These are phyloP conservation scores for Paecilomyces dactylethromorphus DNA, from an alignment of 2,329 filamentous ascomycete genomes.

Conservation along the genomic window DNA sequence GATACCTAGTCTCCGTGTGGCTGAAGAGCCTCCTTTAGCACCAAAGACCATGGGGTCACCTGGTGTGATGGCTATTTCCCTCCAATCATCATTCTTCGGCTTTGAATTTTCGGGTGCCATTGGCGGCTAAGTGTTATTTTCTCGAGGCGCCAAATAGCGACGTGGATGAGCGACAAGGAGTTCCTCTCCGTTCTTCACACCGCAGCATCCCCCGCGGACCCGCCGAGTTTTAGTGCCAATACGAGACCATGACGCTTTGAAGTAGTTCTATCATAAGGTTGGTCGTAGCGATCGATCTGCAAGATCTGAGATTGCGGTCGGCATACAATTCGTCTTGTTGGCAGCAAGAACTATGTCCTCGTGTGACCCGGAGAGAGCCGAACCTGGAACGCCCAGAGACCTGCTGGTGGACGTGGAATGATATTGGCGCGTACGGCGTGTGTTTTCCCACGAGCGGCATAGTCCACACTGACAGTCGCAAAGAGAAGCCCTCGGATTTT, in stretches of 20 bases:
- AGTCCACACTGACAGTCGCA: background rate
- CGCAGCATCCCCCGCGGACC: background rate
- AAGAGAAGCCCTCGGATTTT: background rate
- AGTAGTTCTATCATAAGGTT: background rate
- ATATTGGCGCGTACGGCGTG: background rate
- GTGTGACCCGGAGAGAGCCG: background rate
- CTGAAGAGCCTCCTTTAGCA: background rate
- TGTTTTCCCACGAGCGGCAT: background rate
- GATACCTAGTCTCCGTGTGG: background rate
- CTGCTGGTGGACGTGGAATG: background rate
- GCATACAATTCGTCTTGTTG: background rate
- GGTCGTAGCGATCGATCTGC: background rate
- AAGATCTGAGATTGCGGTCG: background rate
- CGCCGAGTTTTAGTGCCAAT: background rate
- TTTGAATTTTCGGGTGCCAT: conserved; percentile 10
- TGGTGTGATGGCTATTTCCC: background rate
- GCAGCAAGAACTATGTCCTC: background rate
- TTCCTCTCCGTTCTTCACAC: background rate
- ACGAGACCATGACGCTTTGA: background rate
- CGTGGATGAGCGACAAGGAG: background rate
- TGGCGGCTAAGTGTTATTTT: conserved; percentile 14
- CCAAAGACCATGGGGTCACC: background rate
- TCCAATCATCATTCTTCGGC: background rate
- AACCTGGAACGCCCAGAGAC: background rate
- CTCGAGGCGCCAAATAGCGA: conserved; percentile 1